phyloP scores from a whole-genome alignment of 164 flowering plant genomes.

The Umbilicus rupestris region DNA sequence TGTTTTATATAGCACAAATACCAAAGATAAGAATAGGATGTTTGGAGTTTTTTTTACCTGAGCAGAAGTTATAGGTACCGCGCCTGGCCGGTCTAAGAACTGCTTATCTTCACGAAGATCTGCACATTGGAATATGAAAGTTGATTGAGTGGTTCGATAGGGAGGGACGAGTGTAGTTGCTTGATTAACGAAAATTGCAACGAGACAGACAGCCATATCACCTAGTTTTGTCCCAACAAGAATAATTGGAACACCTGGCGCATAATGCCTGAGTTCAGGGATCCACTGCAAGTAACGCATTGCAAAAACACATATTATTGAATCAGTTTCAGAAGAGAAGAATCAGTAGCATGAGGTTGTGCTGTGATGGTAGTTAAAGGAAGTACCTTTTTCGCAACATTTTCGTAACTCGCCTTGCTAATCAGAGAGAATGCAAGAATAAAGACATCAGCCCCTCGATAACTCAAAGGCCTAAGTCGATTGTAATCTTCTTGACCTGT shows the following conservation, averaged over 20 bases:
- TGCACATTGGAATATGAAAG: constrained; percentile 13
- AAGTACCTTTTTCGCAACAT: constrained; percentile 51
- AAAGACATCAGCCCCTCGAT: constrained; percentile 60
- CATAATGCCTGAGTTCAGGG: constrained; percentile 61
- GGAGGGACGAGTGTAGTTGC: too few relatives aligned
- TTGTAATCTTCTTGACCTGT: constrained; percentile 64
- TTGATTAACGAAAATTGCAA: neutral
- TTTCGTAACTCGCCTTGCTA: constrained; percentile 70
- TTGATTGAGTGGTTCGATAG: neutral
- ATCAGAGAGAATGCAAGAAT: constrained; percentile 61
- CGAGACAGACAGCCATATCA: constrained; percentile 16
- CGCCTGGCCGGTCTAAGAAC: constrained; percentile 56
- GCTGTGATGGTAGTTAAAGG: neutral
- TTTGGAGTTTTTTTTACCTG: constrained; percentile 24
- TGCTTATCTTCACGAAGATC: constrained; percentile 57
- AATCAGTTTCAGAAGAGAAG: neutral
- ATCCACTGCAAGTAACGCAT: constrained; percentile 37
- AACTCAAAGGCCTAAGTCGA: constrained; percentile 54
- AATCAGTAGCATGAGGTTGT: neutral
- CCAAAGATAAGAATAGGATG: too few relatives aligned
- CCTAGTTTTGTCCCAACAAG: constrained; percentile 67
- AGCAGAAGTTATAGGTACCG: constrained; percentile 42
- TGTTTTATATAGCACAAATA: too few relatives aligned
- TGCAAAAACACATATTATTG: constrained; percentile 6
- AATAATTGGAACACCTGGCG: constrained; percentile 62